A percentile compares a stretch with the other conserved stretches of the same genome.
Conservation (phyloP, 495 filamentous ascomycete species). For the Aspergillus taichungensis region DNA sequence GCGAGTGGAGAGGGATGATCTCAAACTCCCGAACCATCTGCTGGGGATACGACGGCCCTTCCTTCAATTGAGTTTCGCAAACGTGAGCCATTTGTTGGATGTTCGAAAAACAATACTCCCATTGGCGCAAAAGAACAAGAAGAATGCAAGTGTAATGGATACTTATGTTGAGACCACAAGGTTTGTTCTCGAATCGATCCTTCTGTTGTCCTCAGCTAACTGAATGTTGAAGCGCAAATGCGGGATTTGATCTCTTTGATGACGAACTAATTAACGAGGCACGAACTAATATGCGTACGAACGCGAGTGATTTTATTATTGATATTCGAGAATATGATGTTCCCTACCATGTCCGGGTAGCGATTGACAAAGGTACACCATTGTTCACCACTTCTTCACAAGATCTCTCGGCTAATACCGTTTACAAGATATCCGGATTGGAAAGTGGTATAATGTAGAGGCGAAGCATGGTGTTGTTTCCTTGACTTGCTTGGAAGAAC, state of each 20-base stretch:
- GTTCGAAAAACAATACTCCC: constrained; percentile 78
- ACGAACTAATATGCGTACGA: constrained; percentile 72
- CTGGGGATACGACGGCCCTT: constrained; percentile 84
- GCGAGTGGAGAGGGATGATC: constrained; percentile 82
- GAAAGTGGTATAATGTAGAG: constrained; percentile 95
- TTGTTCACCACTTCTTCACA: not conserved
- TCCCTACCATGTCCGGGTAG: constrained; percentile 96
- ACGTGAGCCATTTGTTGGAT: constrained; percentile 74
- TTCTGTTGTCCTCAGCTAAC: constrained; percentile 14
- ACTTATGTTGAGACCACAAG: constrained; percentile 93
- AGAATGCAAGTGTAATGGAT: constrained; percentile 91
- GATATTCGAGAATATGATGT: constrained; percentile 99
- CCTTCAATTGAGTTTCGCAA: constrained; percentile 75
- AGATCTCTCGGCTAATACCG: constrained; percentile 6
- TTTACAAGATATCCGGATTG: constrained; percentile 74
- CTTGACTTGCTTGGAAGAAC: constrained; percentile 78
- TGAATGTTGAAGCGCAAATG: constrained; percentile 52
- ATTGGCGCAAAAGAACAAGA: constrained; percentile 93
- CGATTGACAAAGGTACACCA: constrained; percentile 78
- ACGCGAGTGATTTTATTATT: constrained; percentile 95
- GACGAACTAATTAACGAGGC: constrained; percentile 76
- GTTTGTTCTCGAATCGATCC: constrained; percentile 37
- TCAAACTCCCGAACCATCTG: constrained; percentile 93
- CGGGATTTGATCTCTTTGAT: constrained; percentile 94
- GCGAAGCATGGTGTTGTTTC: constrained; percentile 82